A percentile compares a stretch with the other conserved stretches of the same genome.
phyloP scores from a whole-genome alignment of 2,329 filamentous ascomycete species.

The Nothophoma quercina region DNA sequence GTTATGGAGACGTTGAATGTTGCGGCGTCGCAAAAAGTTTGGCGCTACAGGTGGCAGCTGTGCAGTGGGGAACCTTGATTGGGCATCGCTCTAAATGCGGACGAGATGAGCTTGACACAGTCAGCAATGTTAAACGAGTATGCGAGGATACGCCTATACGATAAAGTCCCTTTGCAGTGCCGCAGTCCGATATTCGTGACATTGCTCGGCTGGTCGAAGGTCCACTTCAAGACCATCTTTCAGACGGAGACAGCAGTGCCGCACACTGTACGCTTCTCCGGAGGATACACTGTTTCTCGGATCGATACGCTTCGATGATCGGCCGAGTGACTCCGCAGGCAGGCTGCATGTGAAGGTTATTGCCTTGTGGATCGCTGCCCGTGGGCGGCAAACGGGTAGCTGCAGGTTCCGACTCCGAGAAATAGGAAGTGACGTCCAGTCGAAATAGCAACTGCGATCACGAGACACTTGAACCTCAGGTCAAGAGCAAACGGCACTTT shows the following conservation, averaged over 20 bases:
- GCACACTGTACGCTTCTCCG: neutral
- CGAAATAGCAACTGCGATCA: neutral
- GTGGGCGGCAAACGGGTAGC: slow-evolving; percentile 7
- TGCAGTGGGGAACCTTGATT: neutral
- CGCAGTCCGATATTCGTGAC: neutral
- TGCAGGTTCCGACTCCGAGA: slow-evolving; percentile 4
- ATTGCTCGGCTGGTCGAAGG: neutral
- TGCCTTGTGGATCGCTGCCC: slow-evolving; percentile 3
- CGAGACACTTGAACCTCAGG: neutral
- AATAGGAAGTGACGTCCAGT: neutral
- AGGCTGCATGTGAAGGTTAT: neutral
- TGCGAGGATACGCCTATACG: slow-evolving; percentile 2
- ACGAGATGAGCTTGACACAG: slow-evolving; percentile 1
- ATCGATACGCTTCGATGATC: neutral
- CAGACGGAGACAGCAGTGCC: too few relatives aligned
- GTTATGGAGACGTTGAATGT: slow-evolving; percentile 10
- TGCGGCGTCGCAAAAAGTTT: slow-evolving; percentile 11
- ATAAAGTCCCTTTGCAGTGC: neutral
- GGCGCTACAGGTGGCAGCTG: slow-evolving; percentile 2
- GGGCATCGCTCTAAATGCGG: slow-evolving; percentile 1
- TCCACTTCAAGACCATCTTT: too few relatives aligned
- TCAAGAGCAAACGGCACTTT: neutral
- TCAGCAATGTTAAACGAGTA: slow-evolving; percentile 10
- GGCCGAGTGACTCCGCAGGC: slow-evolving; percentile 1
- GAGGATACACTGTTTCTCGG: neutral